Percentiles rank a stretch among this genome's conserved stretches.
Conservation (phyloP, 257 asterid species). For the Mentha longifolia region DNA sequence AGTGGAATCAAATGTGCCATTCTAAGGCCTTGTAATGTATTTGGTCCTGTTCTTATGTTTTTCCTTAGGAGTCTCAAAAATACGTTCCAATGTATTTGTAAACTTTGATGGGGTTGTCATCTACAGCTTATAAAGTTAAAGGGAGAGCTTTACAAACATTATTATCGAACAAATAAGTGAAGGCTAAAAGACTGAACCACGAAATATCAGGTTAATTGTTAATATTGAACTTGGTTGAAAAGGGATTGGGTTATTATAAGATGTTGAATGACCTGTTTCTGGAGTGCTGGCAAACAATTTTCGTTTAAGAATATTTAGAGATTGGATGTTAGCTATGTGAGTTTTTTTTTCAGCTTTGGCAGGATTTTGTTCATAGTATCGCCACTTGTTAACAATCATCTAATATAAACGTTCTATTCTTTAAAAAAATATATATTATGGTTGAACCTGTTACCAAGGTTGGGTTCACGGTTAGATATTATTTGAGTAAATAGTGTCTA, state of each 20-base stretch:
- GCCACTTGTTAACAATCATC: neutral
- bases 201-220: constrained; percentile 14
- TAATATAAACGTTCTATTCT: neutral
- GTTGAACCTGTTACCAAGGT: constrained; percentile 4
- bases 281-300: neutral
- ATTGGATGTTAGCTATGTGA: neutral
- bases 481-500: constrained; percentile 8
- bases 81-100: constrained; percentile 8
- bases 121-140: constrained; percentile 20
- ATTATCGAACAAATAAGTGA: constrained; percentile 5
- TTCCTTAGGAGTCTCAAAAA: constrained; percentile 1
- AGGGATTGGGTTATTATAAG: neutral
- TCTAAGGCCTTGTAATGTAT: constrained; percentile 26
- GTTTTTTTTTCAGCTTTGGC: neutral
- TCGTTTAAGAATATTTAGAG: neutral
- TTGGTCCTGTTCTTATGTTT: constrained; percentile 23
- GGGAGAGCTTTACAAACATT: constrained; percentile 16
- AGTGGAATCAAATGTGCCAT: constrained; percentile 32
- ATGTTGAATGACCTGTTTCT: constrained; percentile 2
- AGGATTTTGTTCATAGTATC: neutral
- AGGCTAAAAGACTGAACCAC: constrained; percentile 30
- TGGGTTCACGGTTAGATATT: neutral
- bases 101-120: constrained; percentile 3
- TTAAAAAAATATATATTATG: neutral
- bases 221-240: neutral